A percentile compares a stretch with the other conserved stretches of the same genome.
Evolutionary conservation across 768 basidiomycete genomes (phyloP).

Genomic region (Termitomyces sp.): DNA sequence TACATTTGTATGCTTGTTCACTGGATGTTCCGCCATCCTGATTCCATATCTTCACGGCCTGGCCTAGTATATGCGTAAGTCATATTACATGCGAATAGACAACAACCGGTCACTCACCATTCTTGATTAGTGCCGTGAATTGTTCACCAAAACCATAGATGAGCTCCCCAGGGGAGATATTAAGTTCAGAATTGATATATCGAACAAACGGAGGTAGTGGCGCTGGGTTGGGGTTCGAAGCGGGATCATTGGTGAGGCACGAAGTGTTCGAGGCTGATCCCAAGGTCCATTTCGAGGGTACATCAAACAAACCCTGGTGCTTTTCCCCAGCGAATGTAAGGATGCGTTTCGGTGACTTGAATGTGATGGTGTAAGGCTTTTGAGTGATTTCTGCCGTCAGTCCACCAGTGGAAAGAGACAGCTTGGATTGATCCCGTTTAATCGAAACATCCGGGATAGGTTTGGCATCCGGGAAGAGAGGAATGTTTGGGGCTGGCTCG

Average conservation of each 20-base stretch:
- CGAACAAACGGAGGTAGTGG: slow-evolving; percentile 35
- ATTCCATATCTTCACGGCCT: slow-evolving; percentile 62
- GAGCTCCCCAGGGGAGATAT: slow-evolving; percentile 62
- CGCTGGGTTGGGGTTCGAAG: slow-evolving; percentile 48
- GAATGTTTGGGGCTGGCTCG: slow-evolving; percentile 41
- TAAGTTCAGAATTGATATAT: slow-evolving; percentile 55
- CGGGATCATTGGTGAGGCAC: slow-evolving; percentile 49
- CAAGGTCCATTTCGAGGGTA: slow-evolving; percentile 48
- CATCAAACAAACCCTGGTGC: slow-evolving; percentile 50
- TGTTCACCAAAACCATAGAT: slow-evolving; percentile 75
- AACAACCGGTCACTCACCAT: slow-evolving; percentile 39
- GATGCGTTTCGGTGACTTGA: slow-evolving; percentile 42
- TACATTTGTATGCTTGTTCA: slow-evolving; percentile 62
- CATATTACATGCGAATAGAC: slow-evolving; percentile 7
- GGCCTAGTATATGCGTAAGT: slow-evolving; percentile 28
- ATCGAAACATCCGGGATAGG: slow-evolving; percentile 39
- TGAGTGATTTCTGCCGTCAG: slow-evolving; percentile 50
- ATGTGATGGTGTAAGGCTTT: slow-evolving; percentile 58
- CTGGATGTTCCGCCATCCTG: slow-evolving; percentile 71
- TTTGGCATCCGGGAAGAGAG: slow-evolving; percentile 57
- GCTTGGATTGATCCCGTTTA: slow-evolving; percentile 21
- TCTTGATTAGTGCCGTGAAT: slow-evolving; percentile 71
- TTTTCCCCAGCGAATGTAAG: slow-evolving; percentile 48
- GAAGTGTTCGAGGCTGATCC: slow-evolving; percentile 47
- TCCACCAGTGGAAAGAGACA: slow-evolving; percentile 38